Conservation (phyloP, 2,329 filamentous ascomycete species). For the Fusarium humuli region DNA sequence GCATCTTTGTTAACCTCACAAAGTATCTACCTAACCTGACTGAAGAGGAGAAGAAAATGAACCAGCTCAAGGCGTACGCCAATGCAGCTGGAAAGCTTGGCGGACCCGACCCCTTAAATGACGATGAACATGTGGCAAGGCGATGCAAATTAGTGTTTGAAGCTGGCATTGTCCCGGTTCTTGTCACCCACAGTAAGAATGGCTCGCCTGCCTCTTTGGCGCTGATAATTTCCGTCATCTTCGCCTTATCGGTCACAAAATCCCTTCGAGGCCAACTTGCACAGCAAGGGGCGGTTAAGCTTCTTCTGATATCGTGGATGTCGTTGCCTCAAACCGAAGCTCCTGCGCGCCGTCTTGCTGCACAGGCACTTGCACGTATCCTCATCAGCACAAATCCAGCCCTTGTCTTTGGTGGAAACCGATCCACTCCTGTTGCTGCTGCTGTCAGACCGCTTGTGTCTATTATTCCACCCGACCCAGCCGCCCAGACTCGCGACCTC, state of each 20-base stretch:
- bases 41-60: constrained; percentile 93
- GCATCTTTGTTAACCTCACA: constrained; percentile 87
- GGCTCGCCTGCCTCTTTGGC: constrained; percentile 77
- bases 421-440: constrained; percentile 78
- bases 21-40: constrained; percentile 80
- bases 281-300: constrained; percentile 92
- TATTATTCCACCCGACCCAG: constrained; percentile 75
- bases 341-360: constrained; percentile 68
- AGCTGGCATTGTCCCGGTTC: constrained; percentile 78
- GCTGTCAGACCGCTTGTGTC: constrained; percentile 85
- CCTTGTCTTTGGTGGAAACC: constrained; percentile 83
- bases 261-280: constrained; percentile 82
- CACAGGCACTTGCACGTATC: constrained; percentile 85
- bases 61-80: constrained; percentile 92
- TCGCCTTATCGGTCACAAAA: constrained; percentile 79
- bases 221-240: constrained; percentile 80
- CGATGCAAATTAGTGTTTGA: constrained; percentile 85
- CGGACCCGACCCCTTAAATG: constrained; percentile 74
- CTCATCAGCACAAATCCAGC: constrained; percentile 87
- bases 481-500: constrained; percentile 76
- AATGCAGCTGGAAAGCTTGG: constrained; percentile 79
- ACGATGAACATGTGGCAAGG: constrained; percentile 78
- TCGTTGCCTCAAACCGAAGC: constrained; percentile 66
- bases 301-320: constrained; percentile 79
- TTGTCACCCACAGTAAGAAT: constrained; percentile 80